These are phyloP conservation scores for Pseudofabraea citricarpa DNA, from an alignment of 2,329 filamentous ascomycete genomes.

Conservation along the genomic window DNA sequence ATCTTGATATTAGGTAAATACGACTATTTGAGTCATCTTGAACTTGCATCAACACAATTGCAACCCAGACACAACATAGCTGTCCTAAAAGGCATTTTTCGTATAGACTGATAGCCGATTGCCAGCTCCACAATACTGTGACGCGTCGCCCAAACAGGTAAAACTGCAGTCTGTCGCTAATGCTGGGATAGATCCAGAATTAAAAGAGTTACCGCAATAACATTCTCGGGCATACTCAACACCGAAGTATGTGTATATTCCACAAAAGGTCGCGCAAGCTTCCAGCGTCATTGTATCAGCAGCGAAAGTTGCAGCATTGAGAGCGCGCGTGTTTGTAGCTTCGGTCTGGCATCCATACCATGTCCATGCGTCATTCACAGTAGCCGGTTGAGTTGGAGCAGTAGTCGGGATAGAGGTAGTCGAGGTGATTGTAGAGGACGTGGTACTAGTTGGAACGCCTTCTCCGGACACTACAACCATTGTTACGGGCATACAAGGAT, in stretches of 20 bases:
- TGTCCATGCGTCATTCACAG: constrained; percentile 1
- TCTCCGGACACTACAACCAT: no score
- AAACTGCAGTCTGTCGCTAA: constrained; percentile 18
- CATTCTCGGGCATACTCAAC: constrained; percentile 14
- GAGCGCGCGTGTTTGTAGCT: constrained; percentile 7
- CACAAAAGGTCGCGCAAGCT: no score
- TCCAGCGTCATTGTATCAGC: constrained; percentile 21
- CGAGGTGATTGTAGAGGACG: no score
- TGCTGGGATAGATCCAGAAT: constrained; percentile 6
- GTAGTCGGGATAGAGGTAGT: no score
- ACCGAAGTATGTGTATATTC: constrained; percentile 29
- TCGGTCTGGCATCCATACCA: constrained; percentile 5
- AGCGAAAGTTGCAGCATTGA: constrained; percentile 11
- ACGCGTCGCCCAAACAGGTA: constrained; percentile 23
- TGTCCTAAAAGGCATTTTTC: no score
- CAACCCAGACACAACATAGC: no score
- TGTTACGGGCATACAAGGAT: no score
- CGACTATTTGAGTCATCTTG: no score
- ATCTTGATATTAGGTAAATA: no score
- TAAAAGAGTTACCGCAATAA: constrained; percentile 11
- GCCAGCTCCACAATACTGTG: constrained; percentile 30
- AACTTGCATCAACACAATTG: no score
- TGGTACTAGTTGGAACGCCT: no score
- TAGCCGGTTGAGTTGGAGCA: constrained; percentile 3
- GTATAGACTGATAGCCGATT: constrained; percentile 15